Evolutionary conservation across 495 filamentous ascomycete species (phyloP).

Genomic region (Pyrenopolyporus hunteri): DNA sequence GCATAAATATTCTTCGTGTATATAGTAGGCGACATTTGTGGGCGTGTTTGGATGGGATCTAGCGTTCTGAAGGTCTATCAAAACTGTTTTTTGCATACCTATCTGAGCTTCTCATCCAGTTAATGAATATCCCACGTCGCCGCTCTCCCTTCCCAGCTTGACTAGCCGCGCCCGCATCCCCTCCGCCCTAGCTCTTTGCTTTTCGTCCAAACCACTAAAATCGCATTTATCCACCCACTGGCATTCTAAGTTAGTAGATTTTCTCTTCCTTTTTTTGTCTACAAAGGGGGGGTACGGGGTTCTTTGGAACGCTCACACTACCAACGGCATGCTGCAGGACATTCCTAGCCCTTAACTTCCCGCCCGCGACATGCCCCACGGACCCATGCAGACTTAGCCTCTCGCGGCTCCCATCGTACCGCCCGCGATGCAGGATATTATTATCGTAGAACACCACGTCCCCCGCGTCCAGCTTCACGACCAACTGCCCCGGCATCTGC

Average conservation of each 20-base stretch:
- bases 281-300: neutral
- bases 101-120: slow-evolving; percentile 38
- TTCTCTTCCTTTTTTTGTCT: neutral
- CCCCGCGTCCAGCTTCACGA: slow-evolving; percentile 69
- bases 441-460: slow-evolving; percentile 88
- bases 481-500: slow-evolving; percentile 63
- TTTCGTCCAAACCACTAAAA: slow-evolving; percentile 47
- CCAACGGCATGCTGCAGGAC: slow-evolving; percentile 87
- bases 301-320: slow-evolving; percentile 28
- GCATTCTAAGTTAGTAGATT: slow-evolving; percentile 9
- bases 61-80: neutral
- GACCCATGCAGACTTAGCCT: slow-evolving; percentile 83
- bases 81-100: neutral
- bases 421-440: slow-evolving; percentile 82
- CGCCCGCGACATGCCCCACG: slow-evolving; percentile 65
- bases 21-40: slow-evolving; percentile 25
- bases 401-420: slow-evolving; percentile 67
- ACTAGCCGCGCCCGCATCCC: slow-evolving; percentile 61
- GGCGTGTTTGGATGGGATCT: neutral
- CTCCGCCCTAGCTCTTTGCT: slow-evolving; percentile 57
- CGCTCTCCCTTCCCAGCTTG: slow-evolving; percentile 63
- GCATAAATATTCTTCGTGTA: slow-evolving; percentile 28
- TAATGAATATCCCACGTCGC: slow-evolving; percentile 62
- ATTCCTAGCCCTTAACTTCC: slow-evolving; percentile 68
- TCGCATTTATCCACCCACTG: slow-evolving; percentile 68